These are phyloP conservation scores for Phylloporus sp. DNA, from an alignment of 768 basidiomycete species.

Conservation along the genomic window DNA sequence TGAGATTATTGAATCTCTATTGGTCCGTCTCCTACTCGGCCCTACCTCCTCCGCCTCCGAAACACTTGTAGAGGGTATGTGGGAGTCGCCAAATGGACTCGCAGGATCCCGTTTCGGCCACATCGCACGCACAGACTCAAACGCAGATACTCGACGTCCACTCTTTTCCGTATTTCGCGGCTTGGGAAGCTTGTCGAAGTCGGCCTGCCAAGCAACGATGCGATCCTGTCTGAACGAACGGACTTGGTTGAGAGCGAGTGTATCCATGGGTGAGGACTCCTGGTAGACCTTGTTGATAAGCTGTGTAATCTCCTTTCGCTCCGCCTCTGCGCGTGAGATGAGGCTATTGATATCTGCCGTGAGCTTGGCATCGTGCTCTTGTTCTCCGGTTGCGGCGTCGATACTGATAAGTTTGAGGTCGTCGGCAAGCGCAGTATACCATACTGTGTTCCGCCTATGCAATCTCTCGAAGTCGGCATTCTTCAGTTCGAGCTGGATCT, in stretches of 20 bases:
- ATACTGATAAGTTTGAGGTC: conserved; percentile 74
- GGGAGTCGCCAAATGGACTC: conserved; percentile 49
- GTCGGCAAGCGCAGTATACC: conserved; percentile 74
- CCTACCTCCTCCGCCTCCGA: conserved; percentile 72
- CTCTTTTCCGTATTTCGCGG: conserved; percentile 54
- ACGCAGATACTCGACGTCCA: conserved; percentile 56
- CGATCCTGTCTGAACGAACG: conserved; percentile 87
- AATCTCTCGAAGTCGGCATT: conserved; percentile 85
- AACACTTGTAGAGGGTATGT: conserved; percentile 59
- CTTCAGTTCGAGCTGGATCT: conserved; percentile 84
- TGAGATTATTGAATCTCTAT: conserved; percentile 55
- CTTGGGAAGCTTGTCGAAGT: conserved; percentile 83
- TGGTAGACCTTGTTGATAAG: conserved; percentile 79
- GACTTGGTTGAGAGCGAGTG: conserved; percentile 81
- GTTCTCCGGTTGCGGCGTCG: conserved; percentile 77
- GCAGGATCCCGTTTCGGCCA: conserved; percentile 63
- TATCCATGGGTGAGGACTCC: conserved; percentile 78
- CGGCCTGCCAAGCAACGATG: conserved; percentile 94
- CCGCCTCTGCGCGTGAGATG: conserved; percentile 69
- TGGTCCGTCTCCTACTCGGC: conserved; percentile 41
- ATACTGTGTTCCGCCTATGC: conserved; percentile 63
- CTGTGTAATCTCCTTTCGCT: conserved; percentile 66
- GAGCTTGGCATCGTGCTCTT: conserved; percentile 62
- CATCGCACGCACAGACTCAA: conserved; percentile 67
- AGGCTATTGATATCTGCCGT: conserved; percentile 61